phyloP scores from a whole-genome alignment of 345 rosid species.

The Citrus sinensis region DNA sequence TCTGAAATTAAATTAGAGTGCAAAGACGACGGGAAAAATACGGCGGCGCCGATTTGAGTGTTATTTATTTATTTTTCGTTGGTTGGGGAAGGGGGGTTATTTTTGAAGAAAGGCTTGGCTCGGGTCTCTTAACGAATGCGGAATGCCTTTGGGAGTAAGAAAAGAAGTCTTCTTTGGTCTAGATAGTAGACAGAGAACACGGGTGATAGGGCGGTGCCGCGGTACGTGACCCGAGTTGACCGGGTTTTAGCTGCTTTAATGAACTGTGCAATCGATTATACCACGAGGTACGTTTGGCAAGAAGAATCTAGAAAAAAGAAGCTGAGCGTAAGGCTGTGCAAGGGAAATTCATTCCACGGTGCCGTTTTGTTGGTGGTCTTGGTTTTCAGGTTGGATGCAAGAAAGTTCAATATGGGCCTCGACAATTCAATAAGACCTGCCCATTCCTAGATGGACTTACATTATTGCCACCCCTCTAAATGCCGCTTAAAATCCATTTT shows the following conservation, averaged over 20 bases:
- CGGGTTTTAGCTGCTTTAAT: neutral
- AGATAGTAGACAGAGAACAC: too few relatives aligned
- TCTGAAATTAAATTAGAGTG: neutral
- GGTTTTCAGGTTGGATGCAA: neutral
- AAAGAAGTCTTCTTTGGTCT: conserved; percentile 9
- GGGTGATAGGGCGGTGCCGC: too few relatives aligned
- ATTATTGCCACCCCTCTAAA: too few relatives aligned
- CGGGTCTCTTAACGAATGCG: neutral
- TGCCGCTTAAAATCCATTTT: too few relatives aligned
- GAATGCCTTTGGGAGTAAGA: neutral
- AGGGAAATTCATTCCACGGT: neutral
- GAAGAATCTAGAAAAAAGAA: conserved; percentile 27
- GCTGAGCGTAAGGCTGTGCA: neutral
- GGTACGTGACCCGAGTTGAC: neutral
- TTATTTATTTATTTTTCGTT: too few relatives aligned
- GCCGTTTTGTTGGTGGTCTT: neutral
- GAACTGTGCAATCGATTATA: neutral
- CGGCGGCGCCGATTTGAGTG: neutral
- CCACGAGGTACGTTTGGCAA: neutral
- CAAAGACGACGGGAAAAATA: neutral
- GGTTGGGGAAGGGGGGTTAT: too few relatives aligned
- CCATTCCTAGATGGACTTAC: neutral
- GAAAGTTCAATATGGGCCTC: neutral
- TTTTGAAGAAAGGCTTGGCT: neutral
- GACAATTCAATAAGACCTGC: neutral